These are phyloP conservation scores for Sicyos edulis DNA, from an alignment of 306 rosid genomes.

Conservation along the genomic window DNA sequence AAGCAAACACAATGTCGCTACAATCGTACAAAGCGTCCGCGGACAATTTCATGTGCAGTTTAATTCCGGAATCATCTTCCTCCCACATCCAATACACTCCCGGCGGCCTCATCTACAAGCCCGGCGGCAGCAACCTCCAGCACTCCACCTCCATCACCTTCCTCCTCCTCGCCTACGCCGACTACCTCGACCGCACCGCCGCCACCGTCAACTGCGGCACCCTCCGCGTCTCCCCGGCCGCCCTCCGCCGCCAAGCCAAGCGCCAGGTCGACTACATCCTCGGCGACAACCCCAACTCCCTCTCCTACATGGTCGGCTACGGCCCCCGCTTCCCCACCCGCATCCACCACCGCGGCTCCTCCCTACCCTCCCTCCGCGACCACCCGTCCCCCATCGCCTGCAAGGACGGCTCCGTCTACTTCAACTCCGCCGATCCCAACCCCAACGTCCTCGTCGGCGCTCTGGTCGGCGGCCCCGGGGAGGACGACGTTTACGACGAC, in stretches of 20 bases:
- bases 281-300: conserved; percentile 64
- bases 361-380: conserved; percentile 71
- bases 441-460: conserved; percentile 80
- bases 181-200: conserved; percentile 56
- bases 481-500: conserved; percentile 64
- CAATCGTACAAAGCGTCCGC: conserved; percentile 72
- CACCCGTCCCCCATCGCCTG: conserved; percentile 67
- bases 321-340: conserved; percentile 53
- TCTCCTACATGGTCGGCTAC: conserved; percentile 93
- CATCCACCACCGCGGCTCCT: conserved; percentile 87
- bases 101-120: conserved; percentile 82
- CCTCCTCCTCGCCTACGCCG: conserved; percentile 65
- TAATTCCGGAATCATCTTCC: conserved; percentile 64
- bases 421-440: conserved; percentile 62
- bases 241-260: conserved; percentile 60
- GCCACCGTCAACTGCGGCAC: conserved; percentile 64
- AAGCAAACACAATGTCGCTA: conserved; percentile 44
- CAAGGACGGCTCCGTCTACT: conserved; percentile 66
- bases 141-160: conserved; percentile 77
- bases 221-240: conserved; percentile 43
- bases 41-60: conserved; percentile 78
- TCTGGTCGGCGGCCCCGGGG: conserved; percentile 77
- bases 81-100: conserved; percentile 72
- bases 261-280: conserved; percentile 82
- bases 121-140: conserved; percentile 91